Conservation (phyloP, 305 asterid genomes). For the Fraxinus paxiana region DNA sequence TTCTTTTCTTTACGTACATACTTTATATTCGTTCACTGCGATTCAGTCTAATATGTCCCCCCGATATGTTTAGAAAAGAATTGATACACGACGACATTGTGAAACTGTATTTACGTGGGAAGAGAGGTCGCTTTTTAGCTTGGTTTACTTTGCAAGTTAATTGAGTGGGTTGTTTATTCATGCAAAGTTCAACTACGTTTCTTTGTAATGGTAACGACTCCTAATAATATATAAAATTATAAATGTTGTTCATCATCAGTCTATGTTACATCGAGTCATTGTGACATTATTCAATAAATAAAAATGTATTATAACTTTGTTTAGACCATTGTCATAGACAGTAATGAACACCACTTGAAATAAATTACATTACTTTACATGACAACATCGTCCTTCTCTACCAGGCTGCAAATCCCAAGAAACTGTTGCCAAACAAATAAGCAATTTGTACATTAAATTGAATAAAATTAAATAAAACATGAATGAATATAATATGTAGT, state of each 20-base stretch:
- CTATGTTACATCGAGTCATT: neutral
- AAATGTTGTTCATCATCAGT: neutral
- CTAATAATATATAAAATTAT: neutral
- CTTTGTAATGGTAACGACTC: too few species aligned
- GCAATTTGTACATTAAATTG: neutral
- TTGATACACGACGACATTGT: neutral
- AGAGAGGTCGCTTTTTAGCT: neutral
- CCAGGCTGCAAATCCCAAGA: constrained; percentile 57
- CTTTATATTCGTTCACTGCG: neutral
- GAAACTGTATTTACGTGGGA: neutral
- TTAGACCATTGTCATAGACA: neutral
- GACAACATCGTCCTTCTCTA: constrained; percentile 10
- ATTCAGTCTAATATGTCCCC: neutral
- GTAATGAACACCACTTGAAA: neutral
- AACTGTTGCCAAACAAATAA: constrained; percentile 29
- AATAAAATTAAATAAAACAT: too few species aligned
- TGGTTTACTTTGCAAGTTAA: neutral
- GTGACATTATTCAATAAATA: neutral
- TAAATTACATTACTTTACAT: neutral
- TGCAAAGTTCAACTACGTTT: neutral
- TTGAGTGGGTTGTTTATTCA: neutral
- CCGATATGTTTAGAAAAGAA: neutral
- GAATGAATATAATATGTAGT: too few species aligned
- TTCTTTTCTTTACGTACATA: neutral
- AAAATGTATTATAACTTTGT: neutral